Percentiles rank a stretch among this genome's conserved stretches.
phyloP scores from a whole-genome alignment of 2,329 filamentous ascomycete species.

The Westerdykella aurantiaca region DNA sequence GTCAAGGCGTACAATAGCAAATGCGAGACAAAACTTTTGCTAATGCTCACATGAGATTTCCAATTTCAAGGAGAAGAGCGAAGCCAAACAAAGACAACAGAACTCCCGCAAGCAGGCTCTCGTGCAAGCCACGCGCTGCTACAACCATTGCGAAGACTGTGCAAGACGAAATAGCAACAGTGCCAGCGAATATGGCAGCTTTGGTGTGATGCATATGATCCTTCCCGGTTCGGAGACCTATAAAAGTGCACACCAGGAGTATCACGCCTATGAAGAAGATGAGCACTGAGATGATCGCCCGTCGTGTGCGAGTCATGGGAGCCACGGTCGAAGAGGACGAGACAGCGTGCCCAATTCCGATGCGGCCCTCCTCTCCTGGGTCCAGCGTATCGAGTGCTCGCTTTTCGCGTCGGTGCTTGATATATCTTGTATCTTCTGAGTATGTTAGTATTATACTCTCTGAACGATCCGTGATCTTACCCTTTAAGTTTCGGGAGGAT shows the following conservation, averaged over 20 bases:
- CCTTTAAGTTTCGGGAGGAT: neutral
- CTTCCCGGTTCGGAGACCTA: slow-evolving; percentile 14
- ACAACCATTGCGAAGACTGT: slow-evolving; percentile 18
- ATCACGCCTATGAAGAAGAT: slow-evolving; percentile 12
- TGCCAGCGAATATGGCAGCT: slow-evolving; percentile 17
- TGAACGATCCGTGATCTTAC: too few species aligned
- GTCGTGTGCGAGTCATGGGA: slow-evolving; percentile 7
- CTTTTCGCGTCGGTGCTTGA: slow-evolving; percentile 12
- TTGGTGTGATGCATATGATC: slow-evolving; percentile 14
- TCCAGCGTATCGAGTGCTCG: slow-evolving; percentile 1
- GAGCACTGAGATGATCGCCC: slow-evolving; percentile 9
- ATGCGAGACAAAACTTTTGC: neutral
- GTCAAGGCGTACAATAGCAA: too few species aligned
- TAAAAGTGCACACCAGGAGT: slow-evolving; percentile 7
- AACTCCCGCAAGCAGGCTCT: slow-evolving; percentile 20
- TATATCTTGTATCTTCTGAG: slow-evolving; percentile 9
- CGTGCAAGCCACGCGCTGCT: slow-evolving; percentile 14
- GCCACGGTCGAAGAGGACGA: neutral
- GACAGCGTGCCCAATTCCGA: neutral
- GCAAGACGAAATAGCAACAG: slow-evolving; percentile 12
- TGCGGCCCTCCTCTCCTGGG: slow-evolving; percentile 11
- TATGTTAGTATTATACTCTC: neutral
- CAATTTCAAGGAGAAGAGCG: slow-evolving; percentile 18
- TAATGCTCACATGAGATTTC: slow-evolving; percentile 14
- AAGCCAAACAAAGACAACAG: slow-evolving; percentile 19